Evolutionary conservation across 2,329 filamentous ascomycete species (phyloP), one percentile per base, ranked within the genome.

Genomic region (Monilinia vaccinii-corymbosi): DNA sequence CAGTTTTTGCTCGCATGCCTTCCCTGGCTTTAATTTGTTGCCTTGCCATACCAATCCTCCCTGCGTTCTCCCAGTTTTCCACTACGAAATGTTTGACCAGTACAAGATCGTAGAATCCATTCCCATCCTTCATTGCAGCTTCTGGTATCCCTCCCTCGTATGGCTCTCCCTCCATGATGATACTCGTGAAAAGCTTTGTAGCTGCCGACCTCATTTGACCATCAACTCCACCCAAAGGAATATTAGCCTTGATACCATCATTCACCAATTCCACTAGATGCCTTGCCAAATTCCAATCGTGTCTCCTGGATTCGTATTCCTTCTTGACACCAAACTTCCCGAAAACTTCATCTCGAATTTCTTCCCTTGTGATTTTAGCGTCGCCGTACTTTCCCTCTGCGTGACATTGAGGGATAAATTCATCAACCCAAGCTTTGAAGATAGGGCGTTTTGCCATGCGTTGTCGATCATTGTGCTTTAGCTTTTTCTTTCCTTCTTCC

Each of bases 401-500:
- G 1, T 76, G 74, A 61, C 81, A 80, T 2, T 67, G 68, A 0
- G 84, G 83, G n/a, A 87, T 71, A 63, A 82, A 91, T 6, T 85
- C 81, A 1, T 85, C 76, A 5, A 86, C 70, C 79, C 87, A 92
- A 7, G 71, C 70, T 2, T 75, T 74, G 68, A 84, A 91, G 32
- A 84, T 76, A 0, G 79, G 77, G 0, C 88, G 79, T 45, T 77
- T 75, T 0, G 65, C 70, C 73, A 84, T 76, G 2, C 84, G 79
- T 25, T 78, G 76, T 1, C 83, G 77, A 64, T 89, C 85, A 59
- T 82, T 83, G 25, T 76, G 65, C 40, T 78, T 81, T 60, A 81
- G 69, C 46, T 70, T 74, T 56, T 70, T 70, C 63, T 68, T 70
- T 2, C 65, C 66, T 9, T n/a, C 64, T 64, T 74, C 73, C 4